Evolutionary conservation across 2,329 filamentous ascomycete species (phyloP).

Genomic region (Hirsutella rhossiliensis): DNA sequence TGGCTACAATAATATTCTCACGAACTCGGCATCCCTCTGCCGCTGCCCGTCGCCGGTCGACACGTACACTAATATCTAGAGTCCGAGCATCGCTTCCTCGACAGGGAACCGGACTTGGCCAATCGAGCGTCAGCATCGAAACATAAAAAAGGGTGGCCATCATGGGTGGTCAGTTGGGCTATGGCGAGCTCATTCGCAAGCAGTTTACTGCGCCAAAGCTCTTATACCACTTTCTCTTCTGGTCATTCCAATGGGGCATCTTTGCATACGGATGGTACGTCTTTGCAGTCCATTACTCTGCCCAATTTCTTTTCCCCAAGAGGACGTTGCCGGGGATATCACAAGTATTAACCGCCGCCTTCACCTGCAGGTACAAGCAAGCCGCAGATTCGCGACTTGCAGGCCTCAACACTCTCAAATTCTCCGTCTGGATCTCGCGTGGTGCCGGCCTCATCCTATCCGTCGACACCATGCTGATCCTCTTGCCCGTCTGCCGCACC

Average conservation of each 20-base stretch:
- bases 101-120: slow-evolving; percentile 7
- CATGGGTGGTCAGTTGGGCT: slow-evolving; percentile 29
- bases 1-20: background rate
- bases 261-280: slow-evolving; percentile 73
- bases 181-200: slow-evolving; percentile 37
- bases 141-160: background rate
- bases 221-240: slow-evolving; percentile 71
- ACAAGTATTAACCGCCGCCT: too few relatives aligned
- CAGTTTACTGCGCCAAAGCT: slow-evolving; percentile 62
- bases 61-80: slow-evolving; percentile 8
- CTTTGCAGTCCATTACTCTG: background rate
- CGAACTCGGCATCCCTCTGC: background rate
- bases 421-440: slow-evolving; percentile 92
- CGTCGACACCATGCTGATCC: slow-evolving; percentile 74
- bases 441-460: slow-evolving; percentile 80
- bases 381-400: slow-evolving; percentile 53
- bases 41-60: slow-evolving; percentile 41
- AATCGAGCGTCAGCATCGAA: background rate
- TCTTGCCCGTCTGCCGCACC: slow-evolving; percentile 91
- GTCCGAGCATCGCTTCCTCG: background rate
- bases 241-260: slow-evolving; percentile 64
- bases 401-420: slow-evolving; percentile 68
- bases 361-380: slow-evolving; percentile 61
- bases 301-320: too few relatives aligned
- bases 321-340: too few relatives aligned